Percentiles rank a stretch among this genome's conserved stretches.
Conservation (phyloP, 169 alveolate species). For the Neospora caninum region DNA sequence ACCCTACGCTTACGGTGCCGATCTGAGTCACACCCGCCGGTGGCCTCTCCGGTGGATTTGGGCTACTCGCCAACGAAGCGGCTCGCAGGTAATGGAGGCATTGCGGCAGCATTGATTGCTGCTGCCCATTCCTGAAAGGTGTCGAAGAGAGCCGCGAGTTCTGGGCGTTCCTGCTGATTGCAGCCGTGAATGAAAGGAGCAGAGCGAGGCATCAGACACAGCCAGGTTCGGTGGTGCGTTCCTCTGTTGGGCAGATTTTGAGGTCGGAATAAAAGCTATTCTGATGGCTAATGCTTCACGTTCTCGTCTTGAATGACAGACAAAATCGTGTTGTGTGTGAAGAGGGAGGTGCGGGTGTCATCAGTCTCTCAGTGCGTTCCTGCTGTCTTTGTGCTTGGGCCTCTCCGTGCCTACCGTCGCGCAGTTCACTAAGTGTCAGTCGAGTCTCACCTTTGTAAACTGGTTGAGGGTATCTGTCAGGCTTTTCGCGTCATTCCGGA, state of each 20-base stretch:
- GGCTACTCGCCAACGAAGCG: not conserved
- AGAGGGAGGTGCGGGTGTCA: not conserved
- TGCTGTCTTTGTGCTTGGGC: too few relatives aligned
- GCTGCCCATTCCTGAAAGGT: not conserved
- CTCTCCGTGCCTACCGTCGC: too few relatives aligned
- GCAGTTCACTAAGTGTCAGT: too few relatives aligned
- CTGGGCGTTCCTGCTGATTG: constrained; percentile 2
- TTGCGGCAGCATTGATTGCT: not conserved
- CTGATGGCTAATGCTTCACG: too few relatives aligned
- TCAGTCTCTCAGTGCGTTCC: not conserved
- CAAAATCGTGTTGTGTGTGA: not conserved
- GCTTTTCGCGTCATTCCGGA: constrained; percentile 16
- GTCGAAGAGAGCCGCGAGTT: not conserved
- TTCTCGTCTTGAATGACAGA: too few relatives aligned
- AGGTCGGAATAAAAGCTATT: too few relatives aligned
- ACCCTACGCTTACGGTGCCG: too few relatives aligned
- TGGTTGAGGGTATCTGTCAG: not conserved
- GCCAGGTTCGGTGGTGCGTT: too few relatives aligned
- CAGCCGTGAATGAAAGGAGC: not conserved
- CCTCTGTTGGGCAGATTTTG: too few relatives aligned
- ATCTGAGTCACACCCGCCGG: too few relatives aligned
- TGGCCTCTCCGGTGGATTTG: too few relatives aligned
- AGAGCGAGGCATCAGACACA: not conserved
- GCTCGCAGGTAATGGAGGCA: constrained; percentile 31
- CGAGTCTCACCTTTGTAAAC: not conserved